These are phyloP conservation scores for Hypericum perforatum DNA, from an alignment of 345 rosid species.

Conservation along the genomic window DNA sequence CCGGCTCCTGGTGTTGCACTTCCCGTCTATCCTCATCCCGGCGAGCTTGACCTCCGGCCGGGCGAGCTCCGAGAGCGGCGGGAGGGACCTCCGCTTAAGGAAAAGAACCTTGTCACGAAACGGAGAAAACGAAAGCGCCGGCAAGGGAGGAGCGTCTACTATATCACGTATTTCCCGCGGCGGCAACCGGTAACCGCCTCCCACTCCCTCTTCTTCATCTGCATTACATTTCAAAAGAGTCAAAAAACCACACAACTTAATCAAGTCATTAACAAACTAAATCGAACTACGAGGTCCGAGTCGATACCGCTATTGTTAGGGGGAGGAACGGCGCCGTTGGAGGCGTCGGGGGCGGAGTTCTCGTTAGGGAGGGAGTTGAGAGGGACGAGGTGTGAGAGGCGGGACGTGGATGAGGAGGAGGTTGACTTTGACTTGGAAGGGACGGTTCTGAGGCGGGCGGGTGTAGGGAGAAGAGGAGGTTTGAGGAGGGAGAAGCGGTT, in stretches of 20 bases:
- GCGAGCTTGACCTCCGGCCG: conserved; percentile 92
- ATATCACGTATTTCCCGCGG: conserved; percentile 79
- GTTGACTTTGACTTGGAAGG: conserved; percentile 16
- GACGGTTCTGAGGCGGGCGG: conserved; percentile 30
- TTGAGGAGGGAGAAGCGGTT: conserved; percentile 16
- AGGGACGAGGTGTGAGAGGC: conserved; percentile 40
- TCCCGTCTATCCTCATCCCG: conserved; percentile 84
- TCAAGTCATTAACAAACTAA: no score
- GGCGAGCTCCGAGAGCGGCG: conserved; percentile 76
- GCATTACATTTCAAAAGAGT: no score
- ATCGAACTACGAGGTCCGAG: no score
- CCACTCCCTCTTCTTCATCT: conserved; percentile 28
- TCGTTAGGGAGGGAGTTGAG: conserved; percentile 30
- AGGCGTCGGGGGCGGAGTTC: conserved; percentile 20
- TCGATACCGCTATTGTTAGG: no score
- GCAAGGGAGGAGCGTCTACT: conserved; percentile 88
- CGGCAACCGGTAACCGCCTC: conserved; percentile 57
- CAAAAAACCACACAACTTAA: no score
- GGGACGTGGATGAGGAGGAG: conserved; percentile 26
- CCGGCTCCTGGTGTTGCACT: conserved; percentile 80
- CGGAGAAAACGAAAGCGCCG: conserved; percentile 89
- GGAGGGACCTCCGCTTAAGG: conserved; percentile 80
- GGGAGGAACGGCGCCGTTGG: no score
- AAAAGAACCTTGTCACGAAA: conserved; percentile 72
- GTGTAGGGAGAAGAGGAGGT: not conserved